phyloP scores from a whole-genome alignment of 106 monocot species.

The Dioscorea zingiberensis region DNA sequence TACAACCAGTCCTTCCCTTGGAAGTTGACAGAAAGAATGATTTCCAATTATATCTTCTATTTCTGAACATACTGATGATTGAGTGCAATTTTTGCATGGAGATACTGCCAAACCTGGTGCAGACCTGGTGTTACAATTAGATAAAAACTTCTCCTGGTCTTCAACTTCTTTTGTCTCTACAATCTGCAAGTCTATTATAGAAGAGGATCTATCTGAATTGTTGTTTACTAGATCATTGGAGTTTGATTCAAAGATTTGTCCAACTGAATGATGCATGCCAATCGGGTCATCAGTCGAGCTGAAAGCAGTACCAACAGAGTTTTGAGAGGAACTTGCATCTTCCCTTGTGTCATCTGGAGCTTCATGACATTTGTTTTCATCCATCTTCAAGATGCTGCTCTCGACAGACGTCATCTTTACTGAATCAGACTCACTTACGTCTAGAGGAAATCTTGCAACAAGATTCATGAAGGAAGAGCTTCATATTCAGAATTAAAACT shows the following conservation, averaged over 20 bases:
- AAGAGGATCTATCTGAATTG: not conserved
- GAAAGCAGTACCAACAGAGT: not conserved
- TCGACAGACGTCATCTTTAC: not conserved
- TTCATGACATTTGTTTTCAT: not conserved
- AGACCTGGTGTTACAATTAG: not conserved
- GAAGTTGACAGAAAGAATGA: not conserved
- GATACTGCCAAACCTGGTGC: too few species aligned
- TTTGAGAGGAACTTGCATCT: not conserved
- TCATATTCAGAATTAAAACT: not conserved
- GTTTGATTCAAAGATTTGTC: constrained; percentile 1
- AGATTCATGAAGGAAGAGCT: constrained; percentile 13
- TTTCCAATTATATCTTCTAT: not conserved
- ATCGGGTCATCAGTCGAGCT: not conserved
- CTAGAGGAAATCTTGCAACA: constrained; percentile 5
- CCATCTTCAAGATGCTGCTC: not conserved
- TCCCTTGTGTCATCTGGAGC: too few species aligned
- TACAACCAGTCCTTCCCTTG: not conserved
- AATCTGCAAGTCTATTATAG: not conserved
- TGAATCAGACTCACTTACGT: not conserved
- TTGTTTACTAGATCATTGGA: not conserved
- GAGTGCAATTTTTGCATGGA: not conserved
- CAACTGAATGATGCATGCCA: not conserved
- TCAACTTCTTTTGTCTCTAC: not conserved
- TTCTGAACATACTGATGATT: not conserved
- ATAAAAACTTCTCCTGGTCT: not conserved